Base-by-base conservation (phyloP, 225 moss, liverwort and hornwort species). In the Asterella californica region DNA sequence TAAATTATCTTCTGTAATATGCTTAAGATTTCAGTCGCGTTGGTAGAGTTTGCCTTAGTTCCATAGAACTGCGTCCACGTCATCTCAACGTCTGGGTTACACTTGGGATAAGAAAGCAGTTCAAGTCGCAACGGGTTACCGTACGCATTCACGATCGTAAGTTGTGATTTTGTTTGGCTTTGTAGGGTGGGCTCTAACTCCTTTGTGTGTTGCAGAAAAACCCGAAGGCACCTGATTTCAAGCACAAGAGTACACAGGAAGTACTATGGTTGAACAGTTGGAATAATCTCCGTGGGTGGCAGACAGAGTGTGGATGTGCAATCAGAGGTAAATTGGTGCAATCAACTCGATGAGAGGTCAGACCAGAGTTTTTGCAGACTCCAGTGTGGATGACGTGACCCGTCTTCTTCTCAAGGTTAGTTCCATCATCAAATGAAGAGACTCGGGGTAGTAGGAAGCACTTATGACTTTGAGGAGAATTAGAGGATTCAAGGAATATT, bases 231-330 rank as follows among this genome's bases (percentile, higher is more conserved):
- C 96, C 96, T 59, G 96, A 96, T 85, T 96, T 96, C 79, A 96
- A 91, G 82, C 93, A 96, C 64, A 96, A 96, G 65, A 94, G 89
- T 76, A 96, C 94, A 25, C 81, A 96, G 21, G 96, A 96, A 86
- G 92, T 89, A 29, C 86, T 96, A 11, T 96, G 93, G 96, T 77
- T 96, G 32, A 85, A 87, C 17, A 88, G 94, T 84, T 91, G 72
- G 81, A 91, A 78, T 63, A 94, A 93, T 33, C 96, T 47, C 76
- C 92, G 14, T 96, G 96, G 96, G 96, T 94, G 74, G 86, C 84
- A 54, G 74, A n/a, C n/a, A n/a, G n/a, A n/a, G n/a, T n/a, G n/a
- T n/a, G n/a, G n/a, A n/a, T n/a, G n/a, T n/a, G n/a, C n/a, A n/a
- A n/a, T n/a, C n/a, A n/a, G n/a, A n/a, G n/a, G n/a, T n/a, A n/a